These are phyloP conservation scores for Botrytis sinoallii DNA, from an alignment of 2,329 filamentous ascomycete species.

Conservation along the genomic window DNA sequence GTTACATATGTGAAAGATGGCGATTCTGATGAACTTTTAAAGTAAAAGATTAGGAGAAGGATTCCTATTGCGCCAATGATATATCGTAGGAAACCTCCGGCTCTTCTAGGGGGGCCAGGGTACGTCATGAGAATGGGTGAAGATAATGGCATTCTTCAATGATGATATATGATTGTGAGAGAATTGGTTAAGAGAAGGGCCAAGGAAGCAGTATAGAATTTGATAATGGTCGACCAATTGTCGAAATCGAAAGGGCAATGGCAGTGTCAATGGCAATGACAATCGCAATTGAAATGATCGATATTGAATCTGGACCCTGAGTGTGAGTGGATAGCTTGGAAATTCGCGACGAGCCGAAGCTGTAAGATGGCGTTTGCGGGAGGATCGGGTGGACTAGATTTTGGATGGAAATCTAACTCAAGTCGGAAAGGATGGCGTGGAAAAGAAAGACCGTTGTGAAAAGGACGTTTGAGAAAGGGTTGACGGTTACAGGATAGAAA, in stretches of 20 bases:
- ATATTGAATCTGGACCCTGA: not conserved
- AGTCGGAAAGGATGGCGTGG: conserved; percentile 2
- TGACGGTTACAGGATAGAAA: not conserved
- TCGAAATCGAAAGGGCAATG: not conserved
- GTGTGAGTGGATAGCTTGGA: not conserved
- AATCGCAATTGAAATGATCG: not conserved
- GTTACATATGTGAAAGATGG: not conserved
- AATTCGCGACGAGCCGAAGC: not conserved
- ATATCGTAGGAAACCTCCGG: conserved; percentile 30
- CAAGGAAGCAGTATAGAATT: not conserved
- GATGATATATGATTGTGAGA: not conserved
- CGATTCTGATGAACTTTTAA: conserved; percentile 16
- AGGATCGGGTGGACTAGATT: not conserved
- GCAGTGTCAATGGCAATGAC: not conserved
- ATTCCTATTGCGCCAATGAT: conserved; percentile 24
- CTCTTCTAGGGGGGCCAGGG: conserved; percentile 32
- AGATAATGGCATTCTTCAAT: conserved; percentile 30
- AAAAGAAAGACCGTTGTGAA: not conserved
- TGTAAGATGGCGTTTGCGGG: not conserved
- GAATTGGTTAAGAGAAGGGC: not conserved
- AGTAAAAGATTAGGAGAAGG: conserved; percentile 24
- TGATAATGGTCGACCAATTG: not conserved
- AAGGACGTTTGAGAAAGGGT: too few species aligned
- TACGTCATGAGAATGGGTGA: conserved; percentile 35
- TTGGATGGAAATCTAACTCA: not conserved